These are phyloP conservation scores for Arxiozyma telluris DNA, from an alignment of 1,139 yeast species.

Conservation along the genomic window DNA sequence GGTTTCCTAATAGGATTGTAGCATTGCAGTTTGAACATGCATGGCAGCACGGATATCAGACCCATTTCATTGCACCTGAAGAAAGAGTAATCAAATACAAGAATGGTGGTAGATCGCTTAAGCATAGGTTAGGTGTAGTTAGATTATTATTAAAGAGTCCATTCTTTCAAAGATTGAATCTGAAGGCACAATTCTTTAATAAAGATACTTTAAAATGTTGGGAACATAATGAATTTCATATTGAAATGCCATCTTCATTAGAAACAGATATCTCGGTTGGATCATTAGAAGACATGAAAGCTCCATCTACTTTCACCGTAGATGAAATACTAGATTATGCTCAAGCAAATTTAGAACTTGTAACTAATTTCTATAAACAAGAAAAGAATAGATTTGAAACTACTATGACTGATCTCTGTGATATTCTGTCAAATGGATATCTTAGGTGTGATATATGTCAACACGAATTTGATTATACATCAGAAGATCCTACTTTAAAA, in stretches of 20 bases:
- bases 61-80: slow-evolving; percentile 45
- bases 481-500: slow-evolving; percentile 16
- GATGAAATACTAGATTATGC: slow-evolving; percentile 20
- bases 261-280: slow-evolving; percentile 6
- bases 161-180: slow-evolving; percentile 38
- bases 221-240: slow-evolving; percentile 19
- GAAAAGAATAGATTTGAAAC: slow-evolving; percentile 11
- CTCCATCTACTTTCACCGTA: slow-evolving; percentile 6
- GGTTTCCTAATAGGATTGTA: slow-evolving; percentile 61
- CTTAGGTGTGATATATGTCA: slow-evolving; percentile 31
- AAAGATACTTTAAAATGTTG: slow-evolving; percentile 27
- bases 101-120: slow-evolving; percentile 36
- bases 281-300: slow-evolving; percentile 10
- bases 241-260: slow-evolving; percentile 5
- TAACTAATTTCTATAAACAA: slow-evolving; percentile 19
- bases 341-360: slow-evolving; percentile 17
- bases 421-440: slow-evolving; percentile 22
- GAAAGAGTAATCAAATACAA: slow-evolving; percentile 28
- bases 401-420: slow-evolving; percentile 19
- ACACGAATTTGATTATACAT: slow-evolving; percentile 31
- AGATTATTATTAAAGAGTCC: slow-evolving; percentile 37
- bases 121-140: slow-evolving; percentile 44
- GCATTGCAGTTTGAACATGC: slow-evolving; percentile 72
- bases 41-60: slow-evolving; percentile 62
- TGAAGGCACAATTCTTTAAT: slow-evolving; percentile 37